Evolutionary conservation across 768 basidiomycete genomes (phyloP), one percentile per base, ranked within the genome.

Genomic region (Termitomyces sp.): DNA sequence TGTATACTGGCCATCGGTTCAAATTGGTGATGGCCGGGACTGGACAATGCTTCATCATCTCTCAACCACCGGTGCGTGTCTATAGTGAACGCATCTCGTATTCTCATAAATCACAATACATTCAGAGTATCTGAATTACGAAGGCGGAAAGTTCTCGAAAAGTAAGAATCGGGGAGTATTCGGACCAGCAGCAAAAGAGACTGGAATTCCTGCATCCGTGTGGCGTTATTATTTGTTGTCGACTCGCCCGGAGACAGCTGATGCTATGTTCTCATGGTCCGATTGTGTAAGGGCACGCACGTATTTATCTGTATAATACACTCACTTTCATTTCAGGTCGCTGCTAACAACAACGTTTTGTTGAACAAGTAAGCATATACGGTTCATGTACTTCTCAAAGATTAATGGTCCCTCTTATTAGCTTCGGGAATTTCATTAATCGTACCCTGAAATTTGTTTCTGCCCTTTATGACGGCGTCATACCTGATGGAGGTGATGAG

Each of bases 101-200:
- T 16, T n/a, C 50, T 58, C 39, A 58, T 46, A 34, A 18, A 42
- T 33, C 27, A 20, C 34, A 54, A 39, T 61, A 20, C 50, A 18
- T 30, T 30, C 12, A 34, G 96, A 99, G 72, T 98, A 95, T 70
- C 78, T 98, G 65, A 98, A 98, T 68, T 98, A 98, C 72, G 97
- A 99, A 70, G 93, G 94, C 30, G 95, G 95, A 41, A 99, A 99
- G 70, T 99, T 99, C 80, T 97, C 95, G 44, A 99, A 99, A 76
- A 95, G 93, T 68, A 86, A 91, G 63, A 94, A 95, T 64, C 89
- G 96, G 56, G 97, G 96, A 45, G 96, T 99, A 2, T 99, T 99
- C 63, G 97, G 97, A 30, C 93, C 94, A 57, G 88, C 88, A 16
- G 97, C 96, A 0, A 91, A 84, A 67, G 93, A 97, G 60, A 96